A percentile compares a stretch with the other conserved stretches of the same genome.
Conservation (phyloP, 441 rosid species). For the Bruguiera hainesii region DNA sequence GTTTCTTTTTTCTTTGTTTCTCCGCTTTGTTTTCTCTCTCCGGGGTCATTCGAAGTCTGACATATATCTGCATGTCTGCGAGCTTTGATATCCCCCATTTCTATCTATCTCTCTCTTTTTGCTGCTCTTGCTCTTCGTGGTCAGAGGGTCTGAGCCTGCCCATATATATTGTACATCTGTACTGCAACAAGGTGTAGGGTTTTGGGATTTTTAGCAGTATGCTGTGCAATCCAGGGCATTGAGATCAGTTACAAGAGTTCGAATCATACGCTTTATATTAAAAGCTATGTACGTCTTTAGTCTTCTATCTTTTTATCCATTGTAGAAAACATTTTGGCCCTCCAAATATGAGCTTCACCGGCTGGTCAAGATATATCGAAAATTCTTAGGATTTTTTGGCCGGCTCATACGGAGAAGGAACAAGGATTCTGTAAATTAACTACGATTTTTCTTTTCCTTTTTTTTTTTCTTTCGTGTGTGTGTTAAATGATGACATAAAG, state of each 20-base stretch:
- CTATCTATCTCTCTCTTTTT: background rate
- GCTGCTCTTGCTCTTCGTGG: too few relatives aligned
- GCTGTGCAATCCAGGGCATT: slow-evolving; percentile 8
- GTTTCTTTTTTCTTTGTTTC: slow-evolving; percentile 7
- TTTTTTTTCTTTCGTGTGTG: too few relatives aligned
- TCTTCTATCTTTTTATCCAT: background rate
- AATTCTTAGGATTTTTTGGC: background rate
- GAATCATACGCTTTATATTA: too few relatives aligned
- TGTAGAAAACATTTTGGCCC: slow-evolving; percentile 23
- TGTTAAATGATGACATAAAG: too few relatives aligned
- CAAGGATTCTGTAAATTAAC: too few relatives aligned
- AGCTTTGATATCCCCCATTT: slow-evolving; percentile 24
- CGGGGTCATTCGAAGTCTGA: slow-evolving; percentile 65
- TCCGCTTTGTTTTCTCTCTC: slow-evolving; percentile 25
- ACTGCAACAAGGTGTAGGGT: too few relatives aligned
- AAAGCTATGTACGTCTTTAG: too few relatives aligned
- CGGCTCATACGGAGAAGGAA: background rate
- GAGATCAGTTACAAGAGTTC: too few relatives aligned
- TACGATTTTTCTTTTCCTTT: too few relatives aligned
- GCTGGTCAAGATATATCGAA: background rate
- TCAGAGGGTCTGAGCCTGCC: too few relatives aligned
- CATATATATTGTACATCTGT: too few relatives aligned
- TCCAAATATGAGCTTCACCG: slow-evolving; percentile 20
- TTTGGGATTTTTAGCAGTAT: background rate
- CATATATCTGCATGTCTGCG: slow-evolving; percentile 31